Evolutionary conservation across 2,329 filamentous ascomycete genomes (phyloP).

Genomic region (Cryoendolithus antarcticus): DNA sequence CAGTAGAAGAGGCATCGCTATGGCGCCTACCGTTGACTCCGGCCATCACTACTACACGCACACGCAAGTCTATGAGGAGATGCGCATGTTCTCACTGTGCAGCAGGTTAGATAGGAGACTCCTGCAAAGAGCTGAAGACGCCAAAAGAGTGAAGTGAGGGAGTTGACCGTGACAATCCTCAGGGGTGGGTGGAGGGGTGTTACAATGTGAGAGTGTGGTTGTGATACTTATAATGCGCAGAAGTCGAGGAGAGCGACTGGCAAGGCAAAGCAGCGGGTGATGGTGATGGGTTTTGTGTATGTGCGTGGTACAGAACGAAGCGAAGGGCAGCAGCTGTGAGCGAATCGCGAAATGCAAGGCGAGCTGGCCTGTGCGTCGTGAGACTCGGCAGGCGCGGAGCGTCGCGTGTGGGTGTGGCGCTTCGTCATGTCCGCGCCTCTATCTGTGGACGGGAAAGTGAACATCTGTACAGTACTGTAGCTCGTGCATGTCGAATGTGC

Average conservation of each 20-base stretch:
- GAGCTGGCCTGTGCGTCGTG: too few species aligned
- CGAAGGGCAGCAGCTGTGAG: too few species aligned
- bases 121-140: background rate
- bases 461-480: too few species aligned
- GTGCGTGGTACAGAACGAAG: too few species aligned
- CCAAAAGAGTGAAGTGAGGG: slow-evolving; percentile 1
- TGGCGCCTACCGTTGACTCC: slow-evolving; percentile 5
- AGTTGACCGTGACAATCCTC: background rate
- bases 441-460: too few species aligned
- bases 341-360: too few species aligned
- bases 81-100: background rate
- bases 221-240: slow-evolving; percentile 6
- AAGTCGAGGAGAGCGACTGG: background rate
- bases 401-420: too few species aligned
- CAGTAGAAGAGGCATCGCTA: slow-evolving; percentile 9
- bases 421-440: too few species aligned
- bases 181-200: slow-evolving; percentile 1
- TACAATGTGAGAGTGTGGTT: background rate
- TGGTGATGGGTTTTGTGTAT: too few species aligned
- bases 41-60: slow-evolving; percentile 1
- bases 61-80: slow-evolving; percentile 1
- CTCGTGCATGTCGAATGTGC: too few species aligned
- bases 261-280: too few species aligned
- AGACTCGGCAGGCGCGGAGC: too few species aligned
- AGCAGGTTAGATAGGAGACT: background rate